Evolutionary conservation across 2,329 filamentous ascomycete species (phyloP).

Genomic region (Pseudocercospora fijiensis): DNA sequence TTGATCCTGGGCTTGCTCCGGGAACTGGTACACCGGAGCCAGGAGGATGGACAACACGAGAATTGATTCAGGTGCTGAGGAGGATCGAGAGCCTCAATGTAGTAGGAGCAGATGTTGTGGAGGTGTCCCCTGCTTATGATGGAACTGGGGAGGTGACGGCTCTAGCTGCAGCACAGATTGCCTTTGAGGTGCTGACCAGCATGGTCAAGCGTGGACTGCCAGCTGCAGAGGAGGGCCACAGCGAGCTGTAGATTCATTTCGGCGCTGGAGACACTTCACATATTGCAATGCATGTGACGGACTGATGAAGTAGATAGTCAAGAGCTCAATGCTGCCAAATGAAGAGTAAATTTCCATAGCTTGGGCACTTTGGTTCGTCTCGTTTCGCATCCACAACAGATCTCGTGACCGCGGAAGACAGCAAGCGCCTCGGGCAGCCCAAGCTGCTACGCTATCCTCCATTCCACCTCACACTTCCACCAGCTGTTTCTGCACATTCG

Average conservation of each 20-base stretch:
- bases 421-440: not conserved
- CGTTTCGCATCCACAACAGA: not conserved
- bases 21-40: slow-evolving; percentile 77
- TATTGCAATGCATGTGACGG: not conserved
- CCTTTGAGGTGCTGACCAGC: slow-evolving; percentile 77
- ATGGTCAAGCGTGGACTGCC: slow-evolving; percentile 53
- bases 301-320: not conserved
- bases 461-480: not conserved
- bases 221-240: not conserved
- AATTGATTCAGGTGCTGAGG: slow-evolving; percentile 78
- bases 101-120: slow-evolving; percentile 78
- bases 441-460: not conserved
- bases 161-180: slow-evolving; percentile 80
- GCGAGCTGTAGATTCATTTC: not conserved
- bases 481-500: not conserved
- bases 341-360: too few relatives aligned
- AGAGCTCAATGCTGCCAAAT: not conserved
- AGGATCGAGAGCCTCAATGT: slow-evolving; percentile 81
- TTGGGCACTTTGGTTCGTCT: not conserved
- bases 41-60: slow-evolving; percentile 85
- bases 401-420: not conserved
- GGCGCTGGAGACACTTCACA: not conserved
- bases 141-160: slow-evolving; percentile 76
- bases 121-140: slow-evolving; percentile 85
- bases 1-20: slow-evolving; percentile 71